Conservation (phyloP, 2,329 filamentous ascomycete species). For the Aspergillus tubingensis region DNA sequence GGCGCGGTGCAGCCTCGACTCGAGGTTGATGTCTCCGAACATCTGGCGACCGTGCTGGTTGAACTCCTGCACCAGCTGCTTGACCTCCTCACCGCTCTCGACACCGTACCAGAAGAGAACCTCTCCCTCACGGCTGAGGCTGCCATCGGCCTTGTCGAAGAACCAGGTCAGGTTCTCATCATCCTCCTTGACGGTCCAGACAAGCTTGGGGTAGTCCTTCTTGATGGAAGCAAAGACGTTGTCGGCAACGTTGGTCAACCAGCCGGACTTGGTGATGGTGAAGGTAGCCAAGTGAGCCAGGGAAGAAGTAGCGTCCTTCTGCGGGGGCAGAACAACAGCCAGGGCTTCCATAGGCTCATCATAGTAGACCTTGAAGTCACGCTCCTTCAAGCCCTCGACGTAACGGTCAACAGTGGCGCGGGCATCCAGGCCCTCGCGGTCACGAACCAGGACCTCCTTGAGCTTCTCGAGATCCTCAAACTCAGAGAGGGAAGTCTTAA, state of each 20-base stretch:
- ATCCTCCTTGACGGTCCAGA: conserved; percentile 95
- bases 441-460: conserved; percentile 78
- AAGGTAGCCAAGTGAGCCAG: conserved; percentile 86
- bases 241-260: conserved; percentile 91
- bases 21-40: conserved; percentile 86
- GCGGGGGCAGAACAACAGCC: conserved; percentile 79
- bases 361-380: conserved; percentile 88
- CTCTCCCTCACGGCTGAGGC: conserved; percentile 78
- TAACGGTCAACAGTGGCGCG: conserved; percentile 84
- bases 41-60: conserved; percentile 78
- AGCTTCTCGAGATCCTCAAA: conserved; percentile 76
- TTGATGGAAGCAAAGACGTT: conserved; percentile 93
- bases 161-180: conserved; percentile 99
- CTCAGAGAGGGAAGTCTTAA: conserved; percentile 68
- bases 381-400: conserved; percentile 72
- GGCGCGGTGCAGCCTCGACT: conserved; percentile 78
- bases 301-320: conserved; percentile 55
- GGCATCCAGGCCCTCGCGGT: conserved; percentile 79
- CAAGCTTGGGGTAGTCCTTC: conserved; percentile 86
- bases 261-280: conserved; percentile 90
- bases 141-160: conserved; percentile 94
- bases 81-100: conserved; percentile 77
- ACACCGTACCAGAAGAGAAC: conserved; percentile 97
- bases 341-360: conserved; percentile 93
- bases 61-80: conserved; percentile 82